Conservation (phyloP, 2,329 filamentous ascomycete species). For the Chrysoporthe austroafricana region DNA sequence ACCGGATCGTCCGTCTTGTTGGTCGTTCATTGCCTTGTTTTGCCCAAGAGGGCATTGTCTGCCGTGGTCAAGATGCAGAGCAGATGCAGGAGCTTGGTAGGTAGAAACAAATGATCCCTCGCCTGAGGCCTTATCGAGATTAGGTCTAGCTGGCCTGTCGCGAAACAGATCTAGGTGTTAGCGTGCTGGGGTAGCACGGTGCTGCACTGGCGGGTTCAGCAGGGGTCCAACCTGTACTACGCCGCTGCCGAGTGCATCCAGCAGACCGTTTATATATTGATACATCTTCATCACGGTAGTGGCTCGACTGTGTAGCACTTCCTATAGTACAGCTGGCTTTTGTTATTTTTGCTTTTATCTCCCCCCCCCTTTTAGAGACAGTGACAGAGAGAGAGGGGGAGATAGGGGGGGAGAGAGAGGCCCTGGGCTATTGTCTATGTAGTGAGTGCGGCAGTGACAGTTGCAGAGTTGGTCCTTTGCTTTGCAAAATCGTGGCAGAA, state of each 20-base stretch:
- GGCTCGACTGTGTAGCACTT: too few species aligned
- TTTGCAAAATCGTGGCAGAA: too few species aligned
- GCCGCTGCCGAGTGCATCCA: not conserved
- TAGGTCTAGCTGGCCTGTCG: conserved; percentile 9
- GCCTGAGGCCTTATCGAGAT: conserved; percentile 16
- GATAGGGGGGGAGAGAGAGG: too few species aligned
- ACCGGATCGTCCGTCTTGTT: not conserved
- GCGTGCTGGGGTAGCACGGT: not conserved
- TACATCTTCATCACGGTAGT: too few species aligned
- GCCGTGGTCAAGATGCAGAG: not conserved
- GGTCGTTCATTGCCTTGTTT: not conserved
- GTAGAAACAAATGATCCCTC: not conserved
- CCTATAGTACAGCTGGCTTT: too few species aligned
- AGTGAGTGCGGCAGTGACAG: too few species aligned
- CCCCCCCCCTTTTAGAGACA: too few species aligned
- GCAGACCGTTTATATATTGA: too few species aligned
- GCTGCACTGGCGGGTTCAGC: conserved; percentile 3
- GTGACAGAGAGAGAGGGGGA: too few species aligned
- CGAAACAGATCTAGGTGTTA: not conserved
- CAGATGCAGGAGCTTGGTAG: not conserved
- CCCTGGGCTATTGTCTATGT: too few species aligned
- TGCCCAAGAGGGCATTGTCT: not conserved
- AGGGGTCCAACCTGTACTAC: not conserved
- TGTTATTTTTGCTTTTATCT: too few species aligned
- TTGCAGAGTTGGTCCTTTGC: too few species aligned